phyloP scores from a whole-genome alignment of 2,329 filamentous ascomycete species.

The Aureobasidium sp. region DNA sequence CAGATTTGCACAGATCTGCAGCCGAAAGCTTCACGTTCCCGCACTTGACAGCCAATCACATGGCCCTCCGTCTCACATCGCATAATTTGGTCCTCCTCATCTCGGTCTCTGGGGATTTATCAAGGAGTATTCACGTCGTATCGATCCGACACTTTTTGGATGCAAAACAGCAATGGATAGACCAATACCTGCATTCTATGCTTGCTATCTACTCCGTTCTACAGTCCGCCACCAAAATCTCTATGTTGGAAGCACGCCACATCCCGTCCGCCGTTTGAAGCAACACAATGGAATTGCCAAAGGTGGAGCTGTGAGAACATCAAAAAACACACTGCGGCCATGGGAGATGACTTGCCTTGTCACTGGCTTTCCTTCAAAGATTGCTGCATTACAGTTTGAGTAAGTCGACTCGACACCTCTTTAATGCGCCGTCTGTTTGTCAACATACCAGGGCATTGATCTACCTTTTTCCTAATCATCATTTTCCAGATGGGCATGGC shows the following conservation, averaged over 20 bases:
- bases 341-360: constrained; percentile 90
- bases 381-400: constrained; percentile 92
- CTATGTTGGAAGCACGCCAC: constrained; percentile 88
- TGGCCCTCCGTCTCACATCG: background rate
- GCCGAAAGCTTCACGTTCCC: constrained; percentile 9
- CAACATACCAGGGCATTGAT: background rate
- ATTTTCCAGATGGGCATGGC: constrained; percentile 72
- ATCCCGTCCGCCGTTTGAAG: constrained; percentile 73
- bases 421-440: background rate
- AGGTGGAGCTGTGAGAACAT: constrained; percentile 76
- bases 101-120: background rate
- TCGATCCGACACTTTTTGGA: background rate
- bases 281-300: constrained; percentile 85
- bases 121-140: background rate
- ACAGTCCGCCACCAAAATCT: constrained; percentile 63
- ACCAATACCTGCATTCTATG: constrained; percentile 80
- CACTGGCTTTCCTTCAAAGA: constrained; percentile 78
- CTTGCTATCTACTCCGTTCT: constrained; percentile 86
- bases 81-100: constrained; percentile 2
- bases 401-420: constrained; percentile 40
- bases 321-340: constrained; percentile 60
- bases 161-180: constrained; percentile 33
- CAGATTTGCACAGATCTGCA: constrained; percentile 12
- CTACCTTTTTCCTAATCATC: background rate
- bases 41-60: constrained; percentile 9